phyloP scores from a whole-genome alignment of 2,329 filamentous ascomycete species.

The Aureobasidium sp. region DNA sequence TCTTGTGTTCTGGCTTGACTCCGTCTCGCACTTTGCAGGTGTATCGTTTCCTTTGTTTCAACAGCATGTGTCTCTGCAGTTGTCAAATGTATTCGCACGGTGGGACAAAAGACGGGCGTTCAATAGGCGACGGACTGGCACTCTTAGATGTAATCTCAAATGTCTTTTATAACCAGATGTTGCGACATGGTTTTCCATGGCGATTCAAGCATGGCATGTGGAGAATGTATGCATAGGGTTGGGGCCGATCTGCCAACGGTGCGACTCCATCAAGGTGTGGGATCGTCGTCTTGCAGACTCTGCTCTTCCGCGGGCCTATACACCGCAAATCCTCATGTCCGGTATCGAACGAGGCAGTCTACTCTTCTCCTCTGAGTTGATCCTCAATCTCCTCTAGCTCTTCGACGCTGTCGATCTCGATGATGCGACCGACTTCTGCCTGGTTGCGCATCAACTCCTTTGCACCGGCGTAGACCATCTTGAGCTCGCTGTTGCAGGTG shows the following conservation, averaged over 20 bases:
- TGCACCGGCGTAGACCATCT: slow-evolving; percentile 92
- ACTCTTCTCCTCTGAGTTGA: slow-evolving; percentile 46
- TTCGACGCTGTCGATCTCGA: slow-evolving; percentile 75
- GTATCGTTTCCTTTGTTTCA: not conserved
- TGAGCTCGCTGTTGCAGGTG: slow-evolving; percentile 77
- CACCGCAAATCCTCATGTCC: not conserved
- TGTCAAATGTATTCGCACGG: not conserved
- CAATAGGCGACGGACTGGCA: not conserved
- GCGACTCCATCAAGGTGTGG: slow-evolving; percentile 6
- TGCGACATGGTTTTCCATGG: not conserved
- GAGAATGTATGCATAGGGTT: not conserved
- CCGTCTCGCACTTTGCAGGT: not conserved
- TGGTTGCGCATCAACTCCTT: slow-evolving; percentile 95
- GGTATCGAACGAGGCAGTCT: not conserved
- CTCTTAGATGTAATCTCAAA: slow-evolving; percentile 15
- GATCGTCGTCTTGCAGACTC: slow-evolving; percentile 5
- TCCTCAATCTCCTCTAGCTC: slow-evolving; percentile 76
- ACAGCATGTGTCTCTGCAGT: not conserved
- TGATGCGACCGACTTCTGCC: slow-evolving; percentile 77
- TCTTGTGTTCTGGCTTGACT: not conserved
- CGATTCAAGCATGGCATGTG: not conserved
- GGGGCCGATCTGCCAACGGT: slow-evolving; percentile 1
- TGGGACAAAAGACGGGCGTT: slow-evolving; percentile 3
- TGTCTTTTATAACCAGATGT: not conserved
- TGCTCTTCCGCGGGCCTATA: not conserved